Conservation (phyloP, 169 alveolate species). For the Cryptosporidium xiaoi region DNA sequence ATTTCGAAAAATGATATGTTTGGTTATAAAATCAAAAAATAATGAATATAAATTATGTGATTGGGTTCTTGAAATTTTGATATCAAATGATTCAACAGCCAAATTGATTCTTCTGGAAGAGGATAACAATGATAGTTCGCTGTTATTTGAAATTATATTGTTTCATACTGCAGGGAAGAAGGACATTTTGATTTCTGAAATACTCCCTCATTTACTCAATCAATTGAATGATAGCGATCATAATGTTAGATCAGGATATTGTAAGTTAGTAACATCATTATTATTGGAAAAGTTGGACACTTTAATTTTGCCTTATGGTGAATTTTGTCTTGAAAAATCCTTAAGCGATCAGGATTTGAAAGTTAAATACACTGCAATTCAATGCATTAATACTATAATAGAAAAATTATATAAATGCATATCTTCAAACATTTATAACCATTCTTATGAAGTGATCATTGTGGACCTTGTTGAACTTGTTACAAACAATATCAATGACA, state of each 20-base stretch:
- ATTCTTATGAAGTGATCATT: slow-evolving; percentile 13
- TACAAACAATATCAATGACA: not conserved
- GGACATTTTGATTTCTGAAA: slow-evolving; percentile 37
- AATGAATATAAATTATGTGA: not conserved
- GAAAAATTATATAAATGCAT: not conserved
- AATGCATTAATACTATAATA: slow-evolving; percentile 11
- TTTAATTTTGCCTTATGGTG: slow-evolving; percentile 60
- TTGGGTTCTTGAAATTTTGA: slow-evolving; percentile 52
- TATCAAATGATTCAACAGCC: slow-evolving; percentile 5
- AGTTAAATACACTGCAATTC: slow-evolving; percentile 4
- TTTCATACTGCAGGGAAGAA: not conserved
- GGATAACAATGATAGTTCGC: not conserved
- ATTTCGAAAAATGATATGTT: not conserved
- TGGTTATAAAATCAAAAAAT: not conserved
- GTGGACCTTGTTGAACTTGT: slow-evolving; percentile 9
- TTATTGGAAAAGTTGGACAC: not conserved
- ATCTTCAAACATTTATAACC: not conserved
- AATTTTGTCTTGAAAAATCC: slow-evolving; percentile 61
- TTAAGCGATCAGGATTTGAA: slow-evolving; percentile 25
- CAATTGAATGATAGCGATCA: slow-evolving; percentile 25
- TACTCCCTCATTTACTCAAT: slow-evolving; percentile 34
- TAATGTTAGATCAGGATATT: slow-evolving; percentile 14
- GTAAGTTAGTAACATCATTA: slow-evolving; percentile 9
- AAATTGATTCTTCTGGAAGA: slow-evolving; percentile 1
- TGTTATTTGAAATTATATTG: not conserved